These are phyloP conservation scores for Zoysia japonica DNA, from an alignment of 176 grass and related monocot genomes.

Conservation along the genomic window DNA sequence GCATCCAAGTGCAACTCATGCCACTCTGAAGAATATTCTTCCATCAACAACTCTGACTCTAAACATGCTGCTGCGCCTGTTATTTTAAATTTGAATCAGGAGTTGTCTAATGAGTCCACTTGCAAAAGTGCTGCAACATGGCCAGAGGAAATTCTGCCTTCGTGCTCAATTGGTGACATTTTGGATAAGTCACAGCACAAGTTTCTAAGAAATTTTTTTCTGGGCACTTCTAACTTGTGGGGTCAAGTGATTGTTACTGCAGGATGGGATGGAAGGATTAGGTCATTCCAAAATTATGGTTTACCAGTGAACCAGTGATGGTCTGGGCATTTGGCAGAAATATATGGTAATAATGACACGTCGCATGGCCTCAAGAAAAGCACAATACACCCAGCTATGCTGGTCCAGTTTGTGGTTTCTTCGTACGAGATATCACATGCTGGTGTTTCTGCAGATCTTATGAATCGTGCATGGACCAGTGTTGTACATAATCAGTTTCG, in stretches of 20 bases:
- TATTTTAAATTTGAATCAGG: slow-evolving; percentile 41
- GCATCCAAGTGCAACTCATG: slow-evolving; percentile 20
- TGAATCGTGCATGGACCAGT: slow-evolving; percentile 53
- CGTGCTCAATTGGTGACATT: slow-evolving; percentile 6
- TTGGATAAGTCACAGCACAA: slow-evolving; percentile 4
- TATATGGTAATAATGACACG: slow-evolving; percentile 28
- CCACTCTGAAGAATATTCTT: slow-evolving; percentile 28
- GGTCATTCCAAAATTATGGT: slow-evolving; percentile 84
- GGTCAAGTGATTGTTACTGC: slow-evolving; percentile 87
- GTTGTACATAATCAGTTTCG: slow-evolving; percentile 53
- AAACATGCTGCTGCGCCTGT: slow-evolving; percentile 46
- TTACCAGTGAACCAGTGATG: slow-evolving; percentile 60
- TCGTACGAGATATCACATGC: slow-evolving; percentile 72
- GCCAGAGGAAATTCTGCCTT: slow-evolving; percentile 86
- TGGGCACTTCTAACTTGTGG: slow-evolving; percentile 64
- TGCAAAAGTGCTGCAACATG: slow-evolving; percentile 74
- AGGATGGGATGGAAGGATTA: slow-evolving; percentile 77
- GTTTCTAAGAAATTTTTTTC: slow-evolving; percentile 51
- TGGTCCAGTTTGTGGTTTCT: slow-evolving; percentile 49
- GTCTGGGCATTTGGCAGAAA: slow-evolving; percentile 30
- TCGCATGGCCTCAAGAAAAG: slow-evolving; percentile 53
- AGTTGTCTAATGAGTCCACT: slow-evolving; percentile 42
- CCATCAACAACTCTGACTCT: slow-evolving; percentile 24
- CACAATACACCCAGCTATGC: slow-evolving; percentile 41
- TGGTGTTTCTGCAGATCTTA: slow-evolving; percentile 45